Evolutionary conservation across 257 asterid genomes (phyloP), one percentile per base, ranked within the genome.

Genomic region (Fraxinus quadrangulata): DNA sequence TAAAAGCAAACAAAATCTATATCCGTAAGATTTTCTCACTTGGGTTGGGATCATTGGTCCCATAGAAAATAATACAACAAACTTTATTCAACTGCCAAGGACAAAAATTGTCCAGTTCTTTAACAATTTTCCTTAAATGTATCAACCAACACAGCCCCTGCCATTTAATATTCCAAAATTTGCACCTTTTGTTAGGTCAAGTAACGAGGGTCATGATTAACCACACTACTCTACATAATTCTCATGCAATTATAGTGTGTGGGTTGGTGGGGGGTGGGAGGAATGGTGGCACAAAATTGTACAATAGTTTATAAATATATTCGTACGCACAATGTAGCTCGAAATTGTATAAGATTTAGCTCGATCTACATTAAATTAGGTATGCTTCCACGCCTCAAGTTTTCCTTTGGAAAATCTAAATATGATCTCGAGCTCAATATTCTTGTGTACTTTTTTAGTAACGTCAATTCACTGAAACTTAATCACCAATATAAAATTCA

Each of bases 141-240:
- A 45, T 49, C 26, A 47, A 34, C 68, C 17, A 28, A 77, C 70
- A 31, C 51, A n/a, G 37, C 4, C 47, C 70, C 42, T 33, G 39
- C 70, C 75, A 77, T 34, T 82, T 81, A 79, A 47, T 63, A 63
- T 70, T 74, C 42, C 74, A 78, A 81, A 71, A 24, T 75, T 79
- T 75, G 65, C 80, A 72, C 84, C 72, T 81, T 81, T 33, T 65
- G 67, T 72, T 54, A 63, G 80, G 82, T 61, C 77, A 13, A 33
- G 5, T 14, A 5, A 7, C 21, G 77, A 63, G 24, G 77, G 74
- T 74, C 83, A 81, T 81, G 69, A 79, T 84, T 84, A 74, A 65
- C 19, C 72, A 78, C 82, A 75, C 83, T 71, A 63, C 33, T 56
- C 83, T 68, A 75, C 72, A 81, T 77, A 36, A 65, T 74, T 30